Evolutionary conservation across 2,329 filamentous ascomycete genomes (phyloP).

Genomic region (Calcarisporium arbuscula): DNA sequence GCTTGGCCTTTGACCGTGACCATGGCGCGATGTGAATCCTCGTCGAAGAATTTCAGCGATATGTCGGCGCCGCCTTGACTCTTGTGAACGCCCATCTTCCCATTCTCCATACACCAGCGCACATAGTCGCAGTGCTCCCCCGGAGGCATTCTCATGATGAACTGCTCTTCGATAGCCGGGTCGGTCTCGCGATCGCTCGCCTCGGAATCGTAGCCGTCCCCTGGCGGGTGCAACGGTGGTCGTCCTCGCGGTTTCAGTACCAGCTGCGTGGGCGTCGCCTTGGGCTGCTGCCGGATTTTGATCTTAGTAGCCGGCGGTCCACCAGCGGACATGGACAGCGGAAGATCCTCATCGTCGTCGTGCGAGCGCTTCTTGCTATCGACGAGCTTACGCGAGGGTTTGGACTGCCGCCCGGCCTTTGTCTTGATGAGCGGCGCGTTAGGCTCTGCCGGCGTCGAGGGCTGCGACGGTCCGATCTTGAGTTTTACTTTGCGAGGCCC

Average conservation of each 20-base stretch:
- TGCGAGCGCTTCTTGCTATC: slow-evolving; percentile 57
- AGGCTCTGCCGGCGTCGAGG: slow-evolving; percentile 26
- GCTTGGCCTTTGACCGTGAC: slow-evolving; percentile 62
- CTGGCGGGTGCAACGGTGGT: slow-evolving; percentile 61
- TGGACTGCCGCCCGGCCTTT: slow-evolving; percentile 54
- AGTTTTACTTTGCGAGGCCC: slow-evolving; percentile 34
- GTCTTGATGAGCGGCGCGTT: slow-evolving; percentile 33
- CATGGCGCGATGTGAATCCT: slow-evolving; percentile 66
- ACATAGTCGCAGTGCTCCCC: slow-evolving; percentile 83
- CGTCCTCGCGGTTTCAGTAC: slow-evolving; percentile 60
- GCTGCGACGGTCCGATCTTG: slow-evolving; percentile 33
- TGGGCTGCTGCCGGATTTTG: slow-evolving; percentile 38
- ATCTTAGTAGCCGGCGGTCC: slow-evolving; percentile 43
- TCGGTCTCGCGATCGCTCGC: slow-evolving; percentile 85
- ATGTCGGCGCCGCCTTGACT: slow-evolving; percentile 69
- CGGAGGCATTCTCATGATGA: slow-evolving; percentile 81
- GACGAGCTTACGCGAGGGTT: slow-evolving; percentile 51
- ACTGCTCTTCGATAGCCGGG: slow-evolving; percentile 82
- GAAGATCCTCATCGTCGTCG: slow-evolving; percentile 45
- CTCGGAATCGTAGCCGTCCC: slow-evolving; percentile 94
- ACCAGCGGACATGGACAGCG: slow-evolving; percentile 22
- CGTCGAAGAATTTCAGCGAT: slow-evolving; percentile 70
- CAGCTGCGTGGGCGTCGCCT: slow-evolving; percentile 29
- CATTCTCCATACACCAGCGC: slow-evolving; percentile 66
- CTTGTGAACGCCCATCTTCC: slow-evolving; percentile 63